Evolutionary conservation across 495 filamentous ascomycete species (phyloP).

Genomic region (Tuber indicum): DNA sequence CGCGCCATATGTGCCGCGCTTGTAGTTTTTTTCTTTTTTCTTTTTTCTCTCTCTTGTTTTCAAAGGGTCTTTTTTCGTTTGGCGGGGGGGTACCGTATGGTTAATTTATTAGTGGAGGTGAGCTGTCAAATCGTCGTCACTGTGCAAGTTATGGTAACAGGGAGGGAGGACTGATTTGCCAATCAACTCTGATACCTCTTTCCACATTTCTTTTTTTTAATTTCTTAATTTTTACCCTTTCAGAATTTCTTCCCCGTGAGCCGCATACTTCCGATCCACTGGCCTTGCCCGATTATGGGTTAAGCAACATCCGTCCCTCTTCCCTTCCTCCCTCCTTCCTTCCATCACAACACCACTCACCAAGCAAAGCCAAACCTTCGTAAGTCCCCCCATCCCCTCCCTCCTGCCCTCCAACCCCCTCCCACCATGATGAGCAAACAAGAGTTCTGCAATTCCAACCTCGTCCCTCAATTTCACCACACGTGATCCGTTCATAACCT

Average conservation of each 20-base stretch:
- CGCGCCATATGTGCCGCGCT: background rate
- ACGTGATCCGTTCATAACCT: background rate
- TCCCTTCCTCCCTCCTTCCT: background rate
- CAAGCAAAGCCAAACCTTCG: background rate
- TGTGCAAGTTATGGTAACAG: background rate
- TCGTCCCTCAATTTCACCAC: background rate
- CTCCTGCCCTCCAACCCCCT: background rate
- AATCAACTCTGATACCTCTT: background rate
- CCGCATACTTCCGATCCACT: background rate
- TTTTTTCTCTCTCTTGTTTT: background rate
- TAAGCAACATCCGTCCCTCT: background rate
- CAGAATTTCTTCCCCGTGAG: background rate
- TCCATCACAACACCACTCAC: background rate
- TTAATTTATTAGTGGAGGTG: background rate
- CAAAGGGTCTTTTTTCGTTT: background rate
- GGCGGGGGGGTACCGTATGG: background rate
- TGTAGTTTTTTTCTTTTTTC: background rate
- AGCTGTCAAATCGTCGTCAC: background rate
- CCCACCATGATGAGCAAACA: background rate
- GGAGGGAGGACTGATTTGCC: background rate
- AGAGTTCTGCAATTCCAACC: slow-evolving; percentile 4
- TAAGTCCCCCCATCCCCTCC: background rate
- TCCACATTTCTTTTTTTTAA: background rate
- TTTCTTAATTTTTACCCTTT: background rate
- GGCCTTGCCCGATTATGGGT: background rate